Percentiles rank a stretch among this genome's conserved stretches.
phyloP scores from a whole-genome alignment of 192 early-diverging fungal species.

The Obelidium mucronatum region DNA sequence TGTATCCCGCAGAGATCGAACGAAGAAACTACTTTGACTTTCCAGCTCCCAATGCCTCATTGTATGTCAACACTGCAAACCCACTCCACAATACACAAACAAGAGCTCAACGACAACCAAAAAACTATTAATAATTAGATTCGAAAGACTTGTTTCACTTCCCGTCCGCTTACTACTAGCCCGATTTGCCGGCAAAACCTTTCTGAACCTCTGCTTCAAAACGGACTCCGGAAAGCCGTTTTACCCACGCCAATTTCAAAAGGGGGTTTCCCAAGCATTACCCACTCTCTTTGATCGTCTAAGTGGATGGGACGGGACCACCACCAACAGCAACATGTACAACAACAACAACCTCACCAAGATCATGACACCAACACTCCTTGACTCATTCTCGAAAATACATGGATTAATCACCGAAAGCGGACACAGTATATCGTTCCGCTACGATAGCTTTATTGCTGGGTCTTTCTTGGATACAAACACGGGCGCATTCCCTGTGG shows the following conservation, averaged over 20 bases:
- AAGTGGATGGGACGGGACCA: slow-evolving; percentile 15
- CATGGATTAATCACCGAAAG: neutral
- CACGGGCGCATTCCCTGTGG: neutral
- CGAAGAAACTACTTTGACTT: neutral
- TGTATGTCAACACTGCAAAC: neutral
- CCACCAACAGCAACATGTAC: neutral
- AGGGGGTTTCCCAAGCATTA: slow-evolving; percentile 9
- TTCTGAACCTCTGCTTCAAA: slow-evolving; percentile 4
- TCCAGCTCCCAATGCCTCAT: neutral
- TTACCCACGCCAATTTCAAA: slow-evolving; percentile 22
- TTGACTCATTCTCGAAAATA: neutral
- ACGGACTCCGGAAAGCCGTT: neutral
- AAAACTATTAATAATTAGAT: neutral
- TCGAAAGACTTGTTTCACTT: neutral
- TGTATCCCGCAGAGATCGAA: neutral
- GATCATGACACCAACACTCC: neutral
- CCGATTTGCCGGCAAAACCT: neutral
- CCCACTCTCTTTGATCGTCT: slow-evolving; percentile 6
- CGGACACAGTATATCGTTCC: neutral
- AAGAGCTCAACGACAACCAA: neutral
- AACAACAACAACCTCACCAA: neutral
- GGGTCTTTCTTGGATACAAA: neutral
- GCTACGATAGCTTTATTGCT: neutral
- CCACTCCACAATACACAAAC: too few species aligned
- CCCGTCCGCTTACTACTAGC: slow-evolving; percentile 3